Conservation (phyloP, 140 eudicot genomes). For the Anethum foeniculum region DNA sequence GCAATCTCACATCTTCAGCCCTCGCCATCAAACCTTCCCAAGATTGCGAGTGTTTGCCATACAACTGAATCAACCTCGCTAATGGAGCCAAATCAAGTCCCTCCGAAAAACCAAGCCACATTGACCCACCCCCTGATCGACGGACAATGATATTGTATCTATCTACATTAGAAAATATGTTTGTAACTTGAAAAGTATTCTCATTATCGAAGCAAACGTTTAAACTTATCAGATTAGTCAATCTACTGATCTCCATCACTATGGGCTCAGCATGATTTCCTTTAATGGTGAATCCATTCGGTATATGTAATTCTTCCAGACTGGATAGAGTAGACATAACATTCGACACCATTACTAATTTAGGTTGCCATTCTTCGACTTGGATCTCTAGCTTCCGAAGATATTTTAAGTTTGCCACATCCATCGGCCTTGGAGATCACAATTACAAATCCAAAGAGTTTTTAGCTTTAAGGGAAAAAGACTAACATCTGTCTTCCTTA, state of each 20-base stretch:
- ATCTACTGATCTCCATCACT: not conserved
- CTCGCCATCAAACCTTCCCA: not conserved
- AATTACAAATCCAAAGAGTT: not conserved
- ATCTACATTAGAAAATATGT: not conserved
- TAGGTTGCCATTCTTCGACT: too few species aligned
- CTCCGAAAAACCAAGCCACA: too few species aligned
- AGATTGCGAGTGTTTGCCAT: not conserved
- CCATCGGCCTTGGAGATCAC: not conserved
- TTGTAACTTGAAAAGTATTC: not conserved
- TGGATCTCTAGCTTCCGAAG: constrained; percentile 7
- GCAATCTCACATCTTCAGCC: not conserved
- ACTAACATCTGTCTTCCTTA: not conserved
- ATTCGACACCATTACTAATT: not conserved
- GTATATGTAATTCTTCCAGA: constrained; percentile 5
- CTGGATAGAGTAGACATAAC: not conserved
- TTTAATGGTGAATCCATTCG: not conserved
- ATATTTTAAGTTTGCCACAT: not conserved
- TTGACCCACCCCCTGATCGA: too few species aligned
- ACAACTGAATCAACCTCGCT: not conserved
- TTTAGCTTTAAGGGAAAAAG: not conserved
- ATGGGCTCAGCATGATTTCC: not conserved
- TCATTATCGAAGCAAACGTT: too few species aligned
- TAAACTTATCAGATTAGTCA: not conserved
- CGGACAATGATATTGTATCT: too few species aligned
- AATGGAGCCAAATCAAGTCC: too few species aligned